phyloP scores from a whole-genome alignment of 129 eudicot genomes.

The Flaveria robusta region DNA sequence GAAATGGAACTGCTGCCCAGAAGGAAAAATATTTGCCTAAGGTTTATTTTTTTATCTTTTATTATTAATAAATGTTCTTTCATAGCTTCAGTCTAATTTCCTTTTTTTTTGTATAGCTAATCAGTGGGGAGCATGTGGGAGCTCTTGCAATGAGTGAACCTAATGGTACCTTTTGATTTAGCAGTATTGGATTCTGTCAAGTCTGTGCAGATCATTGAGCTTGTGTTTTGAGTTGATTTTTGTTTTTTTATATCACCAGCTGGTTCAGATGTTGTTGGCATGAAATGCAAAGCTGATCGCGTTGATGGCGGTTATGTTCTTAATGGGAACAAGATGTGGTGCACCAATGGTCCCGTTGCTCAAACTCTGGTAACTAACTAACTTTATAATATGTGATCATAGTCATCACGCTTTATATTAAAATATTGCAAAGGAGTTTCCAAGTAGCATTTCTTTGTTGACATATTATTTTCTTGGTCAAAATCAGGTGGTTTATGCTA shows the following conservation, averaged over 20 bases:
- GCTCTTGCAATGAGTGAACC: slow-evolving; percentile 99
- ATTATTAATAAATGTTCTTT: slow-evolving; percentile 2
- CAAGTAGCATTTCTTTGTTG: background rate
- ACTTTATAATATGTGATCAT: background rate
- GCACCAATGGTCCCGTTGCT: slow-evolving; percentile 96
- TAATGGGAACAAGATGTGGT: slow-evolving; percentile 99
- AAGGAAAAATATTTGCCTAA: slow-evolving; percentile 86
- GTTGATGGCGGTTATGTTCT: slow-evolving; percentile 88
- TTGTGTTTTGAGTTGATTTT: background rate
- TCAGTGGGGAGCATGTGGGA: slow-evolving; percentile 96
- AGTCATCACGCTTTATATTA: background rate
- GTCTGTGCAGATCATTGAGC: background rate
- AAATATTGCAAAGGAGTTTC: background rate
- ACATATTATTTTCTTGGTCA: slow-evolving; percentile 1
- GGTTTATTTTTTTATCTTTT: slow-evolving; percentile 48
- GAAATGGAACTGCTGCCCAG: slow-evolving; percentile 79
- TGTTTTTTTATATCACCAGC: slow-evolving; percentile 47
- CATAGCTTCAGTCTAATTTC: slow-evolving; percentile 10
- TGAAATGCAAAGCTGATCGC: slow-evolving; percentile 96
- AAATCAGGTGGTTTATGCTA: slow-evolving; percentile 84
- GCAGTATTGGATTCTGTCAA: slow-evolving; percentile 6
- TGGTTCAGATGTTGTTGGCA: slow-evolving; percentile 98
- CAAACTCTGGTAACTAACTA: slow-evolving; percentile 69
- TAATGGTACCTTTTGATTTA: slow-evolving; percentile 52
- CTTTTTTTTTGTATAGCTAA: slow-evolving; percentile 53